phyloP scores from a whole-genome alignment of 73 alveolate genomes.

The Stentor coeruleus region DNA sequence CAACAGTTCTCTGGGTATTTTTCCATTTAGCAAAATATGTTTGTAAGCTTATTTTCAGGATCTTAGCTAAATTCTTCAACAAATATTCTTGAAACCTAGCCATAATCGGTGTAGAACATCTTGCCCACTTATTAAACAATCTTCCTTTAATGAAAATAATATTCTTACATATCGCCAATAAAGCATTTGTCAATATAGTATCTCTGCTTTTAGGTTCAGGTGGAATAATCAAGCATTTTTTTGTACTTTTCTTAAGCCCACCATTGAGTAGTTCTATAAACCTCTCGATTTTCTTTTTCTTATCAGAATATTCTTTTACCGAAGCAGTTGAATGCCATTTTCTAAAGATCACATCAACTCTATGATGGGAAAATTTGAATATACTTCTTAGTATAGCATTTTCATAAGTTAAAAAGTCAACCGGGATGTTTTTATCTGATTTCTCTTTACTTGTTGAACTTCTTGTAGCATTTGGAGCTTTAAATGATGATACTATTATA shows the following conservation, averaged over 20 bases:
- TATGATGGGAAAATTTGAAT: neutral
- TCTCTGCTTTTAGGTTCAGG: slow-evolving; percentile 4
- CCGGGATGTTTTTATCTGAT: no score
- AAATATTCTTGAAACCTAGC: neutral
- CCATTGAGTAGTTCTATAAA: neutral
- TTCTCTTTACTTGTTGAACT: neutral
- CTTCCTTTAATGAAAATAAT: neutral
- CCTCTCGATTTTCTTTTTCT: neutral
- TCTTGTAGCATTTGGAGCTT: neutral
- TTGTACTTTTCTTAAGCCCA: neutral
- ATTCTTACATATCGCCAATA: neutral
- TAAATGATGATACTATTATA: no score
- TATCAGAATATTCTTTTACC: neutral
- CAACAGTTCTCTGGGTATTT: neutral
- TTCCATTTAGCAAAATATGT: neutral
- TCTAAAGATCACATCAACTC: neutral
- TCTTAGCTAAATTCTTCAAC: neutral
- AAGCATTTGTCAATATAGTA: neutral
- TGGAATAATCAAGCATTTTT: neutral
- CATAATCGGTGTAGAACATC: neutral
- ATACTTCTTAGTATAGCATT: slow-evolving; percentile 19
- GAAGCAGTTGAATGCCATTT: neutral
- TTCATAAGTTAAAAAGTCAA: no score
- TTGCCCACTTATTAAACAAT: slow-evolving; percentile 10
- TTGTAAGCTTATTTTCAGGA: neutral